phyloP scores from a whole-genome alignment of 2,329 filamentous ascomycete genomes.

The Tolypocladium sp. region DNA sequence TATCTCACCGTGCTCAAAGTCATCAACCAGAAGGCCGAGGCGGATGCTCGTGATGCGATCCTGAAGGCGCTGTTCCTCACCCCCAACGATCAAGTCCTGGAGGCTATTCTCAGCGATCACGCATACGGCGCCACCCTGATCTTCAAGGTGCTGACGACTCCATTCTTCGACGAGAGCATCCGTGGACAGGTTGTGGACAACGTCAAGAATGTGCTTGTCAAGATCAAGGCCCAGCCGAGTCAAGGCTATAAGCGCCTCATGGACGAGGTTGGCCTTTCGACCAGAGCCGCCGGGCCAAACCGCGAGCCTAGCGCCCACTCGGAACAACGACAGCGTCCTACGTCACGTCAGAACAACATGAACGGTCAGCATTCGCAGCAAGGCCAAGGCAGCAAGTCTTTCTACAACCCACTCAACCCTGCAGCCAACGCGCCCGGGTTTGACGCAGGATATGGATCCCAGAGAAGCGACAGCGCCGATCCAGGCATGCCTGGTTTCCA shows the following conservation, averaged over 20 bases:
- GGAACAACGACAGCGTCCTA: conserved; percentile 45
- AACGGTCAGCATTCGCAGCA: conserved; percentile 32
- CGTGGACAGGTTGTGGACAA: conserved; percentile 83
- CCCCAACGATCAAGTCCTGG: conserved; percentile 73
- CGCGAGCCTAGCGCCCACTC: conserved; percentile 34
- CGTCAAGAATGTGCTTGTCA: conserved; percentile 78
- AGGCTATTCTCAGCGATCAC: conserved; percentile 85
- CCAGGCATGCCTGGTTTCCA: conserved; percentile 39
- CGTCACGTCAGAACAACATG: conserved; percentile 42
- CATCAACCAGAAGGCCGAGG: conserved; percentile 93
- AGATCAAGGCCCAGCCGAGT: conserved; percentile 84
- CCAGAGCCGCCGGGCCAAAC: conserved; percentile 37
- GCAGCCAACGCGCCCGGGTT: conserved; percentile 31
- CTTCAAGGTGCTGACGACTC: conserved; percentile 96
- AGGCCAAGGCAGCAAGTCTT: conserved; percentile 37
- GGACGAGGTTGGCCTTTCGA: conserved; percentile 93
- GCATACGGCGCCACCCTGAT: conserved; percentile 90
- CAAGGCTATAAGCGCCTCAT: conserved; percentile 98
- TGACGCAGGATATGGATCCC: conserved; percentile 42
- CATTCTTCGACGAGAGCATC: conserved; percentile 91
- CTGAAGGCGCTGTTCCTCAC: conserved; percentile 90
- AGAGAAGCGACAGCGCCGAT: conserved; percentile 45
- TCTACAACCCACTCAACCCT: conserved; percentile 41
- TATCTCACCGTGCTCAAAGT: conserved; percentile 96
- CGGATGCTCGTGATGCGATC: conserved; percentile 83